Base-by-base conservation (phyloP, 208 protist species). In the Borovskyia barvae region DNA sequence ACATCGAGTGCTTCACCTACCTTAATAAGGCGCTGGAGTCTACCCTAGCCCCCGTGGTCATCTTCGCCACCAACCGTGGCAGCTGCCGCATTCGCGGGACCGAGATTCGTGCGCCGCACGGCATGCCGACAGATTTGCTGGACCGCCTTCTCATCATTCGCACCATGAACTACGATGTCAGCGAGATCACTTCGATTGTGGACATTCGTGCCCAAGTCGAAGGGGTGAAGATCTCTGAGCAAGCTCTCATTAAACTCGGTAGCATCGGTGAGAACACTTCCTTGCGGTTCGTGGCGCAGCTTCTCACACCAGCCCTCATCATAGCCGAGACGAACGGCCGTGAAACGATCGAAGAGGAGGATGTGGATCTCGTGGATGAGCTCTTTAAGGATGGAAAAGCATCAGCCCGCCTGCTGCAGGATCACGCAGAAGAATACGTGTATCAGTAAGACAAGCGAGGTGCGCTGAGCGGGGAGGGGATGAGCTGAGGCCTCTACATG, bases 1-100 rank as follows among this genome's bases (percentile, higher is more conserved):
- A 99, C 77, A 98, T 99, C 60, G 99, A 99, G 83, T 99, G 98
- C 85, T 99, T 99, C 85, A 99, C 98, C 7, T 99, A 98, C 75
- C 83, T 99, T 0, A 99, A 99, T 85, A 96, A 99, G 46, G 99
- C 99, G 11, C 82, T 99, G 3, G 99, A 99, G 72, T 99, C 97
- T 1, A 97, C 94, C 0, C 79, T 99, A 4, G 98, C 99, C 17
- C 99, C 99, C 22, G 99, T 99, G 43, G 98, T 99, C 37, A 98
- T 99, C 57, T 99, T 99, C 68, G 99, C 99, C 32, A 99, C 99
- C 39, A 99, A 99, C 77, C 71, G 99, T 43, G 99, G 98, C 14
- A 94, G 97, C 41, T 98, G 87, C 76, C 86, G 81, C 43, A 96
- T 97, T 57, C 89, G 97, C 46, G 98, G 98, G 29, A 99, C 98